Evolutionary conservation across 495 filamentous ascomycete species (phyloP), one percentile per base, ranked within the genome.

Genomic region (Friedmanniomyces simplex): DNA sequence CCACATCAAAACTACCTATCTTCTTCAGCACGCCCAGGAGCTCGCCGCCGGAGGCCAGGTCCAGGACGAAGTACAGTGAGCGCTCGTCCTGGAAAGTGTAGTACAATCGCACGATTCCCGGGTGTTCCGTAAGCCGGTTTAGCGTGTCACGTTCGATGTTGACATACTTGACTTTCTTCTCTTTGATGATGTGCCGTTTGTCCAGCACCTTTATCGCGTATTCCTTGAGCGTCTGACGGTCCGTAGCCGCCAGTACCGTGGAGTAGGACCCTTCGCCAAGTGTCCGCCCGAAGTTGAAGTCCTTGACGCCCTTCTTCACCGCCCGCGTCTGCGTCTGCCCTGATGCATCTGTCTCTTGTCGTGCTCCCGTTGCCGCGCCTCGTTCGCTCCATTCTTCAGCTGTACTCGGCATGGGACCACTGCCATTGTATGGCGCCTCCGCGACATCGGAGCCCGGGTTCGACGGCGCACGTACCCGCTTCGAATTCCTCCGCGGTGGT

Each of bases 91-190:
- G 94, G 68, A 97, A 99, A 6, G 94, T 99, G 72, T 99, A 99
- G 66, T 96, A 99, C 39, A 99, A 79, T 54, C 94, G 86, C 52
- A 99, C 91, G 62, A 99, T 89, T 12, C 94, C 94, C 10, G 94
- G 94, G 66, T 99, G 94, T 50, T 97, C 93, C 16, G 89, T 96
- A 52, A 99, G 74, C 57, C 91, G 84, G 67, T 99, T 99, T 34
- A 99, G 77, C 11, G 94, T 96, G 71, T 99, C 90, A 74, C 95
- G 96, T 73, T 99, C 94, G 62, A 99, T 97, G 70, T 96, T 96
- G 68, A 99, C 94, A 69, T 99, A 99, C 76, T 99, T 99, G 62
- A 99, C 94, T 77, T 99, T 99, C 71, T 91, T 96, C 73, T 99
- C 94, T 74, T 96, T 97, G 77, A 99, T 97, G 65, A 99, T 99